Evolutionary conservation across 2,329 filamentous ascomycete genomes (phyloP).

Genomic region (Zasmidium angulare): DNA sequence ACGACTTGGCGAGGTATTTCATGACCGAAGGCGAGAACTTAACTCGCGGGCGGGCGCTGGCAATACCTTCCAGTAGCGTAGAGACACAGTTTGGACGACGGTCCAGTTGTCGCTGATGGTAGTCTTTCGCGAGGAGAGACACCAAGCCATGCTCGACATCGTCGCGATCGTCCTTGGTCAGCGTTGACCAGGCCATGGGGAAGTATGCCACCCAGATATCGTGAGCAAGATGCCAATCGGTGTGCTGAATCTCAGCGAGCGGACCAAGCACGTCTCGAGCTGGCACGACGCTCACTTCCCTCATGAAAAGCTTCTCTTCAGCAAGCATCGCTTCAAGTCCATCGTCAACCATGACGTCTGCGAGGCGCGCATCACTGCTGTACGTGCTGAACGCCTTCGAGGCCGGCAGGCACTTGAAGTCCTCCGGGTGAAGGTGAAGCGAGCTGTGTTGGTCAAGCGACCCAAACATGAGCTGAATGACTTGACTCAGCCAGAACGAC

Average conservation of each 20-base stretch:
- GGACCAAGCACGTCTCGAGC: conserved; percentile 87
- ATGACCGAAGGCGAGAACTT: conserved; percentile 94
- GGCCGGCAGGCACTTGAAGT: conserved; percentile 75
- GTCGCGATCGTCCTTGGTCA: conserved; percentile 80
- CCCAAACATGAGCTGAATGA: conserved; percentile 87
- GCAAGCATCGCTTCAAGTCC: conserved; percentile 77
- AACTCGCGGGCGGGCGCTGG: conserved; percentile 79
- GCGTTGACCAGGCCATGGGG: conserved; percentile 88
- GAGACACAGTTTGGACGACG: conserved; percentile 94
- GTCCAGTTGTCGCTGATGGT: conserved; percentile 90
- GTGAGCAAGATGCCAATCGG: conserved; percentile 77
- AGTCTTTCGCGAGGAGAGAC: conserved; percentile 89
- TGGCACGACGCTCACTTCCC: conserved; percentile 80
- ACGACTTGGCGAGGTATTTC: conserved; percentile 91
- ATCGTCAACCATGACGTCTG: conserved; percentile 73
- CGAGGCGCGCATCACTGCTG: conserved; percentile 64
- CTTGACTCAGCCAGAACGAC: conserved; percentile 95
- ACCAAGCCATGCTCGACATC: conserved; percentile 92
- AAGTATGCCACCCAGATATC: conserved; percentile 90
- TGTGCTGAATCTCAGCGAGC: conserved; percentile 86
- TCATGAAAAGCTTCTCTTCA: conserved; percentile 78
- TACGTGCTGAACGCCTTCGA: conserved; percentile 74
- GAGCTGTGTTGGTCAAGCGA: conserved; percentile 82
- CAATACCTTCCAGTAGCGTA: conserved; percentile 83
- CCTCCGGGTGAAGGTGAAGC: conserved; percentile 76